Evolutionary conservation across 1,284 basidiomycete genomes (phyloP).

Genomic region (Tremellales sp.): DNA sequence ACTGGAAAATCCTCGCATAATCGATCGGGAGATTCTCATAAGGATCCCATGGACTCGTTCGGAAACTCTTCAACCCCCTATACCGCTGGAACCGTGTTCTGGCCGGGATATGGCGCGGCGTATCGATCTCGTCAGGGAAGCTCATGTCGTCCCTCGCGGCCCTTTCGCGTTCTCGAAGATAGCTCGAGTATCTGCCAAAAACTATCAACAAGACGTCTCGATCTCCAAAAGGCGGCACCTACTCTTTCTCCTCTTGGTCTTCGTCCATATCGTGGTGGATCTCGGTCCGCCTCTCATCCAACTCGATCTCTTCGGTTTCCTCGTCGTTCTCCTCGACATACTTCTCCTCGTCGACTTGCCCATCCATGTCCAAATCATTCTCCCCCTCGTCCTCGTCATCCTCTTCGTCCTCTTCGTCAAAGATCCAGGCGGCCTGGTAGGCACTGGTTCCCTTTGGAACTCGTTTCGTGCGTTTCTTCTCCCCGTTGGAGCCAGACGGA

Average conservation of each 20-base stretch:
- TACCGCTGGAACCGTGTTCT: slow-evolving; percentile 86
- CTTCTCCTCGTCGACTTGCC: slow-evolving; percentile 27
- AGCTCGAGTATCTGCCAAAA: slow-evolving; percentile 59
- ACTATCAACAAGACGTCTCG: not conserved
- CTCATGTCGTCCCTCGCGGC: slow-evolving; percentile 69
- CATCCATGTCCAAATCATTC: slow-evolving; percentile 48
- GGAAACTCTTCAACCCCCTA: slow-evolving; percentile 84
- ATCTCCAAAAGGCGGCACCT: slow-evolving; percentile 36
- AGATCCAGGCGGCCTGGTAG: slow-evolving; percentile 90
- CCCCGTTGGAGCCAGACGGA: slow-evolving; percentile 48
- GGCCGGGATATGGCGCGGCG: slow-evolving; percentile 82
- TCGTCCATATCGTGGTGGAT: slow-evolving; percentile 54
- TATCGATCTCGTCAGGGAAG: slow-evolving; percentile 98
- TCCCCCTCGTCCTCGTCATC: slow-evolving; percentile 56
- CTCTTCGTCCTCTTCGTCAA: slow-evolving; percentile 63
- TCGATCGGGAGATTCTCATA: slow-evolving; percentile 94
- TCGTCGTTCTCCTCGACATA: slow-evolving; percentile 49
- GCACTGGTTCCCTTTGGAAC: slow-evolving; percentile 87
- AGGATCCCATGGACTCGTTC: slow-evolving; percentile 95
- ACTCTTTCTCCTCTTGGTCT: slow-evolving; percentile 82
- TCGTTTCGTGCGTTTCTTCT: slow-evolving; percentile 56
- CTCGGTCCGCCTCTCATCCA: slow-evolving; percentile 47
- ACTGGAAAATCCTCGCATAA: slow-evolving; percentile 94
- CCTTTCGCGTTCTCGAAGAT: slow-evolving; percentile 57
- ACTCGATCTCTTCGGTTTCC: slow-evolving; percentile 63